Conservation (phyloP, 169 alveolate genomes). For the Plasmodium relictum region DNA sequence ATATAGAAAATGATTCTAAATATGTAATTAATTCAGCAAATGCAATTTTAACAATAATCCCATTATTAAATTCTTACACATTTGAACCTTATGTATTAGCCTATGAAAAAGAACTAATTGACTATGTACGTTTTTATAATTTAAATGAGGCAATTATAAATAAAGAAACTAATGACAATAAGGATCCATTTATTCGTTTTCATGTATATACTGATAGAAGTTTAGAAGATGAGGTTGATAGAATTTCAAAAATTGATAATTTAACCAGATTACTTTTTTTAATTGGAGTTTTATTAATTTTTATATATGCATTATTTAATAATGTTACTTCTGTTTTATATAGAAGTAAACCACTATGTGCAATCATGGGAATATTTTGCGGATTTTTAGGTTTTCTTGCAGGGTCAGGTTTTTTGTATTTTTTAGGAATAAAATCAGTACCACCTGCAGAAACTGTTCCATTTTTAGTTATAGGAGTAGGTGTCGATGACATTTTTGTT, state of each 20-base stretch:
- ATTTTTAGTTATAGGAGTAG: constrained; percentile 87
- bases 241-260: constrained; percentile 54
- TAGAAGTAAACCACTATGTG: constrained; percentile 75
- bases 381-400: constrained; percentile 87
- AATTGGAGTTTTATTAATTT: constrained; percentile 55
- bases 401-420: constrained; percentile 88
- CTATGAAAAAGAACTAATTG: constrained; percentile 51
- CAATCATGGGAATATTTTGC: constrained; percentile 85
- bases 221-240: constrained; percentile 70
- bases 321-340: constrained; percentile 65
- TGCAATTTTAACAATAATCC: constrained; percentile 20
- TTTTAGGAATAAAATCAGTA: constrained; percentile 85
- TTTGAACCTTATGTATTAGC: constrained; percentile 67
- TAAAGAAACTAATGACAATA: constrained; percentile 34
- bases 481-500: constrained; percentile 89
- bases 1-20: constrained; percentile 17
- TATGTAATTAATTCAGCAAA: constrained; percentile 40
- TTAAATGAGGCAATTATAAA: constrained; percentile 24
- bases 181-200: constrained; percentile 19
- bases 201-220: constrained; percentile 54
- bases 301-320: constrained; percentile 61
- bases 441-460: constrained; percentile 89
- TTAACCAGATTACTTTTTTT: constrained; percentile 38
- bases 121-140: constrained; percentile 50
- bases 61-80: constrained; percentile 10